Conservation (phyloP, 345 rosid species). For the Eucalyptus marginata region DNA sequence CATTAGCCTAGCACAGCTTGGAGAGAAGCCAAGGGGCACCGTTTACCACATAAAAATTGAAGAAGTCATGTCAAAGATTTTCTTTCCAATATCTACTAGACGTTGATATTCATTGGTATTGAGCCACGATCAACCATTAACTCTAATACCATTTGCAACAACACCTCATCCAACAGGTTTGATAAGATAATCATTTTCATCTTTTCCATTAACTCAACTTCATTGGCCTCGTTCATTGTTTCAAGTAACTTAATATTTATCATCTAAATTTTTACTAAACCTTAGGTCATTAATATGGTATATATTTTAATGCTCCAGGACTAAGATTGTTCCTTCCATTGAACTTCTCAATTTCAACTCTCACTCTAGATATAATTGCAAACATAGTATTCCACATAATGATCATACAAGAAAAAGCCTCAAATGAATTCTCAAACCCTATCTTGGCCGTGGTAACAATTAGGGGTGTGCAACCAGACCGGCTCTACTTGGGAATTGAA, state of each 20-base stretch:
- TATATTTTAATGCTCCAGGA: not conserved
- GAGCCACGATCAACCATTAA: not conserved
- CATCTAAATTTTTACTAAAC: not conserved
- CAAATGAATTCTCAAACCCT: no score
- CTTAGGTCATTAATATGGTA: not conserved
- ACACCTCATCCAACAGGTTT: not conserved
- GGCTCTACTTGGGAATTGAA: no score
- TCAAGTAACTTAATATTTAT: not conserved
- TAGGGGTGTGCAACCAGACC: no score
- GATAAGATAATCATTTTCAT: not conserved
- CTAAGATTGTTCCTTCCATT: not conserved
- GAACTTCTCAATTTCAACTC: not conserved
- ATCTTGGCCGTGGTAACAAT: no score
- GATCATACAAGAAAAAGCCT: no score
- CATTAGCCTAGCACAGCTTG: not conserved
- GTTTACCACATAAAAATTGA: not conserved
- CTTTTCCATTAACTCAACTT: not conserved
- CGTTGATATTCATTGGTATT: not conserved
- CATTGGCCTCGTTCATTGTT: not conserved
- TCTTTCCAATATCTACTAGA: fast-evolving
- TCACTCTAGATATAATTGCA: no score
- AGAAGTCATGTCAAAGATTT: not conserved
- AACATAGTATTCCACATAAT: no score
- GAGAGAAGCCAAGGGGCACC: not conserved
- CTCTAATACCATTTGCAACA: not conserved